Conservation (phyloP, 495 filamentous ascomycete genomes). For the Aspergillus asperescens region DNA sequence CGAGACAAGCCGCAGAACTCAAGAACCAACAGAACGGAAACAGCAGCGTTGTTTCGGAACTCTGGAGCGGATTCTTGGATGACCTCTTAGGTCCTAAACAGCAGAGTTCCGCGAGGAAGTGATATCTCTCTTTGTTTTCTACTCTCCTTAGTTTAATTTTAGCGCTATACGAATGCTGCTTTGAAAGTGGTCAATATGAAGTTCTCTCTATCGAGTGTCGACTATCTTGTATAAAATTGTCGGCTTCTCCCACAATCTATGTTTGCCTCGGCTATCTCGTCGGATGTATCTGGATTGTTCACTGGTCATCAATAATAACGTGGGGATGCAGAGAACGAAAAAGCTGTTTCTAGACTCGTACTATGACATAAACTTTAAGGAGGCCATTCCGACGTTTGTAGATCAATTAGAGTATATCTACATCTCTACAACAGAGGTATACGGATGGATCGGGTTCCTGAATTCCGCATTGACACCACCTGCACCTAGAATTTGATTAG, state of each 20-base stretch:
- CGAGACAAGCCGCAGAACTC: slow-evolving; percentile 37
- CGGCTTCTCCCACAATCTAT: not conserved
- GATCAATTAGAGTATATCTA: too few species aligned
- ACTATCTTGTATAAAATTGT: not conserved
- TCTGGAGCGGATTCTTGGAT: slow-evolving; percentile 55
- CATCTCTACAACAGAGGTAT: too few species aligned
- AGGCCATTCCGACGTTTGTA: too few species aligned
- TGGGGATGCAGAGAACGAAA: too few species aligned
- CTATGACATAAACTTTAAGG: too few species aligned
- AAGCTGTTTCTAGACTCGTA: not conserved
- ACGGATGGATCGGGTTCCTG: too few species aligned
- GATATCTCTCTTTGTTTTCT: slow-evolving; percentile 10
- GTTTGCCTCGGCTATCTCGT: not conserved
- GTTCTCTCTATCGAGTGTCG: not conserved
- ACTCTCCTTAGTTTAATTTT: too few species aligned
- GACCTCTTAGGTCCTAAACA: slow-evolving; percentile 50
- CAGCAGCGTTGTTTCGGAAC: slow-evolving; percentile 37
- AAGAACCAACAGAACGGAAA: slow-evolving; percentile 21
- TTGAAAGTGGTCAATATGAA: slow-evolving; percentile 1
- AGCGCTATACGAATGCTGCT: slow-evolving; percentile 10
- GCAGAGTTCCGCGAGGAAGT: slow-evolving; percentile 24
- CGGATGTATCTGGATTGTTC: not conserved
- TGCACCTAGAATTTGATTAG: too few species aligned
- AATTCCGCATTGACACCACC: too few species aligned
- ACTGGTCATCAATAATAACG: not conserved